A percentile compares a stretch with the other conserved stretches of the same genome.
phyloP scores from a whole-genome alignment of 2,329 filamentous ascomycete species.

The Fusarium scirpi region DNA sequence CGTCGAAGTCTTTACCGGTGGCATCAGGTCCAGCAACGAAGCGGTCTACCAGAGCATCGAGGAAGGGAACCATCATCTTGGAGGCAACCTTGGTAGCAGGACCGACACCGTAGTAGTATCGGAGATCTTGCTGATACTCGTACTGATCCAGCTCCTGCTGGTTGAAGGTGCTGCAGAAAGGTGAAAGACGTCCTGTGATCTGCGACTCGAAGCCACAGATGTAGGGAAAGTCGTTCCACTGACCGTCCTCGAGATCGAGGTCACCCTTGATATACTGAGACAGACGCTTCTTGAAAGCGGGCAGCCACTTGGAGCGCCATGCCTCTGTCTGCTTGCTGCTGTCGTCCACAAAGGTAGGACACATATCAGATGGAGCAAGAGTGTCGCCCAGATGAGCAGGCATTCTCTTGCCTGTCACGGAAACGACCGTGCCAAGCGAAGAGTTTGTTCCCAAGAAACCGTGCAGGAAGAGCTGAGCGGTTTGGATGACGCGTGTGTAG shows the following conservation, averaged over 20 bases:
- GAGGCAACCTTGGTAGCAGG: conserved; percentile 66
- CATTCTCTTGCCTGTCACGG: conserved; percentile 67
- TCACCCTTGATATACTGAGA: conserved; percentile 65
- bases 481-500: conserved; percentile 72
- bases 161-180: conserved; percentile 72
- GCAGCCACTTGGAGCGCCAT: conserved; percentile 66
- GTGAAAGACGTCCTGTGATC: conserved; percentile 70
- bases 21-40: conserved; percentile 65
- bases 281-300: conserved; percentile 64
- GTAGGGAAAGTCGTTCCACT: conserved; percentile 72
- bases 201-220: conserved; percentile 79
- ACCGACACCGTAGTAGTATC: conserved; percentile 75
- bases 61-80: conserved; percentile 71
- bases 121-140: conserved; percentile 75
- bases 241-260: conserved; percentile 64
- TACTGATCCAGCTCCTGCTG: conserved; percentile 72
- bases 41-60: conserved; percentile 64
- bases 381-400: conserved; percentile 68
- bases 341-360: conserved; percentile 68
- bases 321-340: conserved; percentile 59
- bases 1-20: conserved; percentile 60
- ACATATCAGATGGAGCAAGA: conserved; percentile 71
- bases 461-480: conserved; percentile 69
- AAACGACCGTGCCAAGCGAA: conserved; percentile 66
- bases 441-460: conserved; percentile 70